Evolutionary conservation across 352 stramenopile genomes (phyloP).

Genomic region (Globisporangium paroecandrum): DNA sequence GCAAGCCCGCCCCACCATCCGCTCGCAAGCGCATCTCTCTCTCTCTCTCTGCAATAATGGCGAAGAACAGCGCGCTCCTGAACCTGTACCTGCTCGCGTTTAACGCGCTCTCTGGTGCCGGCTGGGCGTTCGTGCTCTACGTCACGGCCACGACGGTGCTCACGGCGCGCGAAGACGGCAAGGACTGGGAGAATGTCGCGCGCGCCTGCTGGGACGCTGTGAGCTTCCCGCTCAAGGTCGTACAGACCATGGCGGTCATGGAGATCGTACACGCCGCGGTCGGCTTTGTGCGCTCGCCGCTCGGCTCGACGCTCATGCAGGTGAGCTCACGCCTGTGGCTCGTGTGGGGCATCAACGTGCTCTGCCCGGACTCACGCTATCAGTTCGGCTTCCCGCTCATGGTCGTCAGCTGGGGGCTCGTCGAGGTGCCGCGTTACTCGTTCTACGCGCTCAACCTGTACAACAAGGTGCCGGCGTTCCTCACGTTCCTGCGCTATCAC

Average conservation of each 20-base stretch:
- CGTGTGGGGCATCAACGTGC: conserved; percentile 92
- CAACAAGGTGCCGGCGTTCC: conserved; percentile 89
- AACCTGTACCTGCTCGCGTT: conserved; percentile 75
- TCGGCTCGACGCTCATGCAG: conserved; percentile 93
- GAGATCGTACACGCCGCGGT: conserved; percentile 96
- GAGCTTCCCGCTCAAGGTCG: conserved; percentile 59
- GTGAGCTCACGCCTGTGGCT: conserved; percentile 91
- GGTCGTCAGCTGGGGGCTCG: conserved; percentile 83
- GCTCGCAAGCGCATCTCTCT: not conserved
- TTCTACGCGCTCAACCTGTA: conserved; percentile 97
- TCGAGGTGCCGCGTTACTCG: conserved; percentile 95
- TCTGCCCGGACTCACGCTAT: conserved; percentile 69
- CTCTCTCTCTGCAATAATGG: conserved; percentile 42
- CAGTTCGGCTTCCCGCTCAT: conserved; percentile 88
- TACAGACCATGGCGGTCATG: conserved; percentile 94
- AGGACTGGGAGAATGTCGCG: conserved; percentile 50
- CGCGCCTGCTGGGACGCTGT: conserved; percentile 55
- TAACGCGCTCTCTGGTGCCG: conserved; percentile 61
- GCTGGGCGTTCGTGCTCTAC: conserved; percentile 74
- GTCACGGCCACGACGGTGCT: conserved; percentile 55
- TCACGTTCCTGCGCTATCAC: conserved; percentile 98
- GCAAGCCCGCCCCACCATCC: conserved; percentile 2
- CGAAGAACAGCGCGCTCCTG: conserved; percentile 56
- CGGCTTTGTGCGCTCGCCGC: conserved; percentile 93
- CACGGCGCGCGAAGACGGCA: conserved; percentile 33